Conservation (phyloP, 1,284 basidiomycete genomes). For the Austroboletus novae-zelandiae region DNA sequence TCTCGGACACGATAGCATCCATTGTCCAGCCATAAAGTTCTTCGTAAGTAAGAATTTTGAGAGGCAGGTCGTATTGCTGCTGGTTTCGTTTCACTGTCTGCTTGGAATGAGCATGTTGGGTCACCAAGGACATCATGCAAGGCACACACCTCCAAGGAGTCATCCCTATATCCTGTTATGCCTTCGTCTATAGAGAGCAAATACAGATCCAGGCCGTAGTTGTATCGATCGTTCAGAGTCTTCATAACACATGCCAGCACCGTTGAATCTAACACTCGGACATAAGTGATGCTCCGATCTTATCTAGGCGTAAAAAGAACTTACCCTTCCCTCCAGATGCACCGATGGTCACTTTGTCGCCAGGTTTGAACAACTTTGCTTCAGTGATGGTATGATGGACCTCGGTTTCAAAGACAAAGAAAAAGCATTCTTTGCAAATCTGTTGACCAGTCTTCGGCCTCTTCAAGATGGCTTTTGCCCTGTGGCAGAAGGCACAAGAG, state of each 20-base stretch:
- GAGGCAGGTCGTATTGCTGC: constrained; percentile 90
- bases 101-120: constrained; percentile 3
- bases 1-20: constrained; percentile 92
- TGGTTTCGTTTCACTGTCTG: constrained; percentile 98
- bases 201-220: constrained; percentile 90
- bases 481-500: constrained; percentile 73
- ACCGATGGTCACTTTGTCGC: constrained; percentile 95
- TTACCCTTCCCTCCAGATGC: constrained; percentile 97
- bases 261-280: constrained; percentile 76
- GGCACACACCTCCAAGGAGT: constrained; percentile 82
- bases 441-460: constrained; percentile 97
- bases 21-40: constrained; percentile 99
- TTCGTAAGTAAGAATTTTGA: constrained; percentile 95
- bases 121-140: background rate
- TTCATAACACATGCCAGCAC: constrained; percentile 98
- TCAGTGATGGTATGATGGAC: constrained; percentile 93
- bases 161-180: constrained; percentile 97
- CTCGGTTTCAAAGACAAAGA: constrained; percentile 96
- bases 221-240: constrained; percentile 88
- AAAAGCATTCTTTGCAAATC: constrained; percentile 95
- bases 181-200: constrained; percentile 98
- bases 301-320: constrained; percentile 4
- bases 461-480: constrained; percentile 83
- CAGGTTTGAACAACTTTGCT: constrained; percentile 81
- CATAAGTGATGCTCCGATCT: constrained; percentile 1